Evolutionary conservation across 192 early-diverging fungal species (phyloP), one percentile per base, ranked within the genome.

Genomic region (Diversispora eburnea): DNA sequence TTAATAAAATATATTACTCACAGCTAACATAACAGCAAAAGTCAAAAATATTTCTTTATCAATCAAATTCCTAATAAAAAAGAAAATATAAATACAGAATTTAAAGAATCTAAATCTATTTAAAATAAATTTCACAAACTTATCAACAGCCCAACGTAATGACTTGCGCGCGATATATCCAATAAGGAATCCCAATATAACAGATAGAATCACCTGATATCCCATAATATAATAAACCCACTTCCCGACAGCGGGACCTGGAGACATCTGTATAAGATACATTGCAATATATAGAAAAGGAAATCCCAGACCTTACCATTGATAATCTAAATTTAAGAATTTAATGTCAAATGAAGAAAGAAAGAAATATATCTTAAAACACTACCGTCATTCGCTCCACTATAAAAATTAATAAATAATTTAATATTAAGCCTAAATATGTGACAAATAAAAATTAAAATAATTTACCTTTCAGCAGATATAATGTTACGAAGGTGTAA

Each of bases 301-400:
- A 45, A 88, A 85, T 0, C 90, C 95, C 12, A 94, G 79, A 13
- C 86, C 75, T 74, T 25, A 45, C 20, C 3, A 66, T 63, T 42
- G 17, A 62, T 42, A 17, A 8, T n/a, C 39, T n/a, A 42, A 43
- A 3, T 7, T 3, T 63, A 19, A 19, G 1, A 42, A 42, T 3
- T 45, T 43, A 17, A 17, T 10, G 8, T 17, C n/a, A 17, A 13
- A 57, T 57, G n/a, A 57, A 7, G 12, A 57, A 10, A n/a, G 0
- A n/a, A n/a, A 57, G 0, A 57, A 20, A 22, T 20, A 20, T 3
- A 48, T 3, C 1, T 1, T 20, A 15, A 55, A 20, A 4, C 49
- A 4, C 41, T 43, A 55, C 91, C 95, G 80, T 96, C 95, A 78
- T 96, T 98, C 64, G 91, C 92, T 22, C 87, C 94, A 75, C 91